Percentiles rank a stretch among this genome's conserved stretches.
Evolutionary conservation across 371 early-diverging fungal species (phyloP).

Genomic region (Apophysomyces trapeziformis): DNA sequence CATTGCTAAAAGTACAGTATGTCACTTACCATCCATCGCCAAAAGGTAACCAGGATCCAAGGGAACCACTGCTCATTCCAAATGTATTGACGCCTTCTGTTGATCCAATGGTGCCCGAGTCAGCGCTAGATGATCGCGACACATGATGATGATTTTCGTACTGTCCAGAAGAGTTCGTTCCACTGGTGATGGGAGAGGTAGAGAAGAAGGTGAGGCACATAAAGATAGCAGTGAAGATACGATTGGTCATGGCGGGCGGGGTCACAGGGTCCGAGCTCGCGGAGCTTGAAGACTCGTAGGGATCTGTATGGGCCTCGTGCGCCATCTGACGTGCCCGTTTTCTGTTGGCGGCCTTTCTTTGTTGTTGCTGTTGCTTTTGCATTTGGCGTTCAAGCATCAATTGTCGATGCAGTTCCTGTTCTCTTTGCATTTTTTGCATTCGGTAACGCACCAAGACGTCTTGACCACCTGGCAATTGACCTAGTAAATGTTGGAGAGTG

Average conservation of each 20-base stretch:
- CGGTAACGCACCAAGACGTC: constrained; percentile 46
- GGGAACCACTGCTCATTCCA: background rate
- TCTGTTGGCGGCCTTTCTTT: constrained; percentile 31
- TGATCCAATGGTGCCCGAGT: constrained; percentile 10
- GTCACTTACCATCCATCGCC: constrained; percentile 33
- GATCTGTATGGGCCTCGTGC: constrained; percentile 3
- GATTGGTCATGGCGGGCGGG: constrained; percentile 34
- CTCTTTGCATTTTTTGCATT: constrained; percentile 40
- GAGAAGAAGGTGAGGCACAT: constrained; percentile 47
- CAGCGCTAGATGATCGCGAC: constrained; percentile 36
- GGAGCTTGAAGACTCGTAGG: constrained; percentile 25
- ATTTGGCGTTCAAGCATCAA: constrained; percentile 34
- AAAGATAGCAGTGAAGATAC: constrained; percentile 51
- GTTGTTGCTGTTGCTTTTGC: constrained; percentile 34
- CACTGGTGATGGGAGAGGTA: constrained; percentile 42
- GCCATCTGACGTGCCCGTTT: constrained; percentile 20
- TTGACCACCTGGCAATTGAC: constrained; percentile 59
- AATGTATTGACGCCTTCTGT: background rate
- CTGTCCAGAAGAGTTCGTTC: constrained; percentile 34
- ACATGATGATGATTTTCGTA: constrained; percentile 44
- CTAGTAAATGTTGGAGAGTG: constrained; percentile 51
- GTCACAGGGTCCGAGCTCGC: constrained; percentile 32
- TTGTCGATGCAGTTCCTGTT: constrained; percentile 37
- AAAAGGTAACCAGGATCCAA: constrained; percentile 28
- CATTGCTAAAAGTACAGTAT: too few relatives aligned